Base-by-base conservation (phyloP, 768 basidiomycete genomes). In the Pleurotus citrinopileatus region DNA sequence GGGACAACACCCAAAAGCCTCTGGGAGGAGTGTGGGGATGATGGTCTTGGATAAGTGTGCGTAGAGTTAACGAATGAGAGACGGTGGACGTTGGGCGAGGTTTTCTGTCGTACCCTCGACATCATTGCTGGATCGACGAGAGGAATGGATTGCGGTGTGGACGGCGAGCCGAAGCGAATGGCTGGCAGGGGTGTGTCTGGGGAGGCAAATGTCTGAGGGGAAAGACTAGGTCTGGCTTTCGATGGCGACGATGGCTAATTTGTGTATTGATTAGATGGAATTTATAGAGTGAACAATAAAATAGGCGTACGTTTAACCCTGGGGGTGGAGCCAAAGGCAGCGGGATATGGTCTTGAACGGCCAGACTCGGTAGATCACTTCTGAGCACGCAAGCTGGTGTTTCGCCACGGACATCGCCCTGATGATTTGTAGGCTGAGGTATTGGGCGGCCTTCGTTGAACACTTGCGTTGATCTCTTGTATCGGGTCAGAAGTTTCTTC, bases 291-390 rank as follows among this genome's bases (percentile, higher is more conserved):
- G 5, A 19, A 25, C 29, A 4, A 34, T 8, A 9, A 9, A 8
- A 22, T n/a, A 9, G 15, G 40, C 65, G 53, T 55, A 67, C 67
- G 13, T 45, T 17, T 44, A 69, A 61, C 13, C 67, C 66, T 55
- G 67, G 67, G 27, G 67, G 67, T 23, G 59, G 56, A 8, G 61
- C 56, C 42, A 61, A 57, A 22, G 25, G 12, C 50, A 42, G n/a
- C 19, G 22, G 17, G 20, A 20, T 29, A 25, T 13, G 5, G 17
- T 37, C 54, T 10, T 34, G 25, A 40, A 2, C 25, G 6, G n/a
- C 25, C 15, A 29, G 15, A 29, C 25, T 27, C n/a, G 26, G 25
- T 17, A 40, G 38, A 6, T 6, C n/a, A 17, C 12, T 13, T 13
- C n/a, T 6, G 17, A 5, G n/a, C 4, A 40, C 15, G 15, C 38